A percentile compares a stretch with the other conserved stretches of the same genome.
Conservation (phyloP, 2,329 filamentous ascomycete species). For the Xylariaceae sp. region DNA sequence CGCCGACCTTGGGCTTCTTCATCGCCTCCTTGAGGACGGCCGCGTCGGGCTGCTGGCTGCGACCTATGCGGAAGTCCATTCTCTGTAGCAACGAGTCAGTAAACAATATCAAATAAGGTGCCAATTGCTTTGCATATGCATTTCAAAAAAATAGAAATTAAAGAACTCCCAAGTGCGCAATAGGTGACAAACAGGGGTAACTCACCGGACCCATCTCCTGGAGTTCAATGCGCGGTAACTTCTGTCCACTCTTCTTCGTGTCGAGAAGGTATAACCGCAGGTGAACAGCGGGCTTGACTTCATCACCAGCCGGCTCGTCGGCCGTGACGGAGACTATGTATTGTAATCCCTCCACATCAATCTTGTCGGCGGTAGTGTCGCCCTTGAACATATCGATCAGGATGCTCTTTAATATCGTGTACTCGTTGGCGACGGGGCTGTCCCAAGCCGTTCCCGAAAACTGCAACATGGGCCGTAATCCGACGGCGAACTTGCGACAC, state of each 20-base stretch:
- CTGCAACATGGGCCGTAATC: slow-evolving; percentile 82
- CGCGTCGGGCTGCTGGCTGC: slow-evolving; percentile 71
- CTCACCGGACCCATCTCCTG: slow-evolving; percentile 94
- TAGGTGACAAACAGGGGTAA: not conserved
- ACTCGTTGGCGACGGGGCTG: slow-evolving; percentile 70
- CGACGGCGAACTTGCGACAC: slow-evolving; percentile 68
- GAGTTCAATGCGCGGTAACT: slow-evolving; percentile 82
- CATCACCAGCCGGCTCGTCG: slow-evolving; percentile 51
- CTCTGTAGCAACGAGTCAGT: slow-evolving; percentile 14
- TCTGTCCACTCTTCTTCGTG: slow-evolving; percentile 82
- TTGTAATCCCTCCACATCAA: slow-evolving; percentile 93
- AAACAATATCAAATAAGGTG: not conserved
- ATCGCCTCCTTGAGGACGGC: slow-evolving; percentile 82
- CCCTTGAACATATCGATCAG: slow-evolving; percentile 90
- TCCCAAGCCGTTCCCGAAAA: slow-evolving; percentile 89
- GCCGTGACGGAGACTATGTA: slow-evolving; percentile 81
- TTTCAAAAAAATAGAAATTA: not conserved
- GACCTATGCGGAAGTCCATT: slow-evolving; percentile 66
- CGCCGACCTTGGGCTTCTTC: slow-evolving; percentile 70
- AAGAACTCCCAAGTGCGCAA: too few relatives aligned
- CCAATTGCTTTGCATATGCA: not conserved
- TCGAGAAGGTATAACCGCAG: slow-evolving; percentile 79
- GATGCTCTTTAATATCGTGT: slow-evolving; percentile 80
- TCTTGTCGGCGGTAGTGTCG: slow-evolving; percentile 64
- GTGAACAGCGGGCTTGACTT: slow-evolving; percentile 53